A percentile compares a stretch with the other conserved stretches of the same genome.
These are phyloP conservation scores for Aspergillus sclerotioniger DNA, from an alignment of 495 filamentous ascomycete genomes.

Conservation along the genomic window DNA sequence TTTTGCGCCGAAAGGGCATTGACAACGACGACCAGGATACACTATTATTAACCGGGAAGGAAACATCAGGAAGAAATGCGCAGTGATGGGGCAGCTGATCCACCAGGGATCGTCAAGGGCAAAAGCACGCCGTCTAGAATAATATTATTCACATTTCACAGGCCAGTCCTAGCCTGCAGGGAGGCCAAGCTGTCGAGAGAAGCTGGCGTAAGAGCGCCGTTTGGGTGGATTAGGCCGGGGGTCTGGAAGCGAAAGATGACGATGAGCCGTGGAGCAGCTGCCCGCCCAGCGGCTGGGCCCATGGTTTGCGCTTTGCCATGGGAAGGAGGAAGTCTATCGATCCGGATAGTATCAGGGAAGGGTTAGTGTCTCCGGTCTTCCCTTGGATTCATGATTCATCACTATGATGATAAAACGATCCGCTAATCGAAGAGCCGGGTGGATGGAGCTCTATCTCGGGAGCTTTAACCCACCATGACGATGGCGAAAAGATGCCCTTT, in stretches of 20 bases:
- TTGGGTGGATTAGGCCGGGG: slow-evolving; percentile 20
- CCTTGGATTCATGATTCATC: not conserved
- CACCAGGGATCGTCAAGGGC: slow-evolving; percentile 19
- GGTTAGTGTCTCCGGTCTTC: not conserved
- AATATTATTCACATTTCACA: no score
- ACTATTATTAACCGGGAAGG: slow-evolving; percentile 2
- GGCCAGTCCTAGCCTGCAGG: slow-evolving; percentile 6
- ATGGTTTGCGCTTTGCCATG: slow-evolving; percentile 11
- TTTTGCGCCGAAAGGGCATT: slow-evolving; percentile 5
- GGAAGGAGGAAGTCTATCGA: not conserved
- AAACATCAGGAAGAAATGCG: not conserved
- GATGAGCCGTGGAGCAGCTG: slow-evolving; percentile 26
- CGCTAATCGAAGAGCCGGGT: not conserved
- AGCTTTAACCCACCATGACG: not conserved
- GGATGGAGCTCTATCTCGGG: not conserved
- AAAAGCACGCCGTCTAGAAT: slow-evolving; percentile 6
- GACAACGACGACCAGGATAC: not conserved
- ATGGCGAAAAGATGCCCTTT: not conserved
- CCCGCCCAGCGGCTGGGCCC: slow-evolving; percentile 8
- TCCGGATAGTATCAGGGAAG: not conserved
- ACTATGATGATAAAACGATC: not conserved
- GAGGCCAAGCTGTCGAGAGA: slow-evolving; percentile 19
- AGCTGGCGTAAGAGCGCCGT: slow-evolving; percentile 21
- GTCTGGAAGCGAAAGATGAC: slow-evolving; percentile 39
- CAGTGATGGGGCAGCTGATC: slow-evolving; percentile 17